phyloP scores from a whole-genome alignment of 306 rosid species.

The Rosa lucieae region DNA sequence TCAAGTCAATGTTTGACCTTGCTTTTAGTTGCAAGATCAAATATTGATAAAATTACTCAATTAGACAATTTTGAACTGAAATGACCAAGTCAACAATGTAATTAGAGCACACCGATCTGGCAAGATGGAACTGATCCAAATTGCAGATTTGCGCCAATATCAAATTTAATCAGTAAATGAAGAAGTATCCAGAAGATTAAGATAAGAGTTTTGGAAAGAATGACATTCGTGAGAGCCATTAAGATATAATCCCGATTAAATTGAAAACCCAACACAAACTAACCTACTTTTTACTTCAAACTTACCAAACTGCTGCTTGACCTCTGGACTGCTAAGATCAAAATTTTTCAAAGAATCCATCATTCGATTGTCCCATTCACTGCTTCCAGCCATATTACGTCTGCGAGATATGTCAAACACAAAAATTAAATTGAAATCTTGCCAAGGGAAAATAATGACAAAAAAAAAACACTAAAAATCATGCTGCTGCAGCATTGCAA shows the following conservation, averaged over 20 bases:
- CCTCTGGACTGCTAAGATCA: slow-evolving; percentile 93
- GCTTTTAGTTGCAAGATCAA: not conserved
- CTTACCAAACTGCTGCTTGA: slow-evolving; percentile 97
- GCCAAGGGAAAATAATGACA: not conserved
- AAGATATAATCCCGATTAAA: not conserved
- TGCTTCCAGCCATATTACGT: slow-evolving; percentile 76
- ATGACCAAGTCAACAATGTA: slow-evolving; percentile 2
- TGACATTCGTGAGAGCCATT: not conserved
- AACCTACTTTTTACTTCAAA: slow-evolving; percentile 1
- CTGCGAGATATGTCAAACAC: slow-evolving; percentile 38
- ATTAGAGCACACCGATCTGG: not conserved
- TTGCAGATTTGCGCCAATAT: not conserved
- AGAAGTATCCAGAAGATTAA: not conserved
- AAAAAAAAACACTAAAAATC: not conserved
- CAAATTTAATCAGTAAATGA: not conserved
- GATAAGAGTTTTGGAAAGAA: not conserved
- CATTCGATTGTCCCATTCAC: slow-evolving; percentile 84
- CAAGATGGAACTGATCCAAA: not conserved
- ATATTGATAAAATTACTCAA: not conserved
- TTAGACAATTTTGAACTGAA: not conserved
- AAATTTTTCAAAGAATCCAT: slow-evolving; percentile 91
- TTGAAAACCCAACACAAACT: not conserved
- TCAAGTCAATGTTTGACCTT: too few relatives aligned
- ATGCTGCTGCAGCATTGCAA: not conserved
- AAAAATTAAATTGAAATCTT: not conserved